Base-by-base conservation (phyloP, 1,284 basidiomycete species). In the Tilletia indica region DNA sequence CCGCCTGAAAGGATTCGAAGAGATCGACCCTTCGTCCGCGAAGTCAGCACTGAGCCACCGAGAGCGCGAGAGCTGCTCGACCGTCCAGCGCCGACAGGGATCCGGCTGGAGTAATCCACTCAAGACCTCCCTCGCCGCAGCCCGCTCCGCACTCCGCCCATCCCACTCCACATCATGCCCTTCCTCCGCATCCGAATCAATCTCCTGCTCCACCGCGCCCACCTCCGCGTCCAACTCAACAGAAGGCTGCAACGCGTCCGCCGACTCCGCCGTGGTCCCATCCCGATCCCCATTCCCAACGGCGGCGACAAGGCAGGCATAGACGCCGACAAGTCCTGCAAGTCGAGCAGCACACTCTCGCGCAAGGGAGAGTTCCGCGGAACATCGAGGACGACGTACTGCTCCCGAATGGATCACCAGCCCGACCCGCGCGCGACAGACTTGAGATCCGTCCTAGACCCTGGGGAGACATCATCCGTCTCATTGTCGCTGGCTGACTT, bases 41-140 rank as follows among this genome's bases (percentile, higher is more conserved):
- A 54, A 51, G 16, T 63, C 47, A 12, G 39, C 31, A 25, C 68
- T 42, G 8, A 69, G 61, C 48, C 47, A 69, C 19, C 48, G 42
- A 70, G 58, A 39, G 19, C 58, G 48, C 31, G 36, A 69, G 5
- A 81, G 69, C 61, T 71, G 48, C 39, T 77, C 73, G 48, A 81
- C 68, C 6, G 77, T 80, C 80, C 80, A 82, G n/a, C 80, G 74
- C 49, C 72, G 69, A n/a, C 68, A 58, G 31, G 80, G 76, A n/a
- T 82, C 79, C 9, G 76, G 75, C 38, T 79, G 74, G 21, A 82
- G 66, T 16, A 82, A 68, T 5, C 77, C 78, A 19, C 73, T 72
- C 6, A 82, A 72, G 16, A 78, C 75, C 64, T 77, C 72, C 34
- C 80, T 56, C n/a, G 74, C 77, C 34, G 72, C 74, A 1, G 75